Conservation (phyloP, 257 asterid species). For the Penstemon newberryi region DNA sequence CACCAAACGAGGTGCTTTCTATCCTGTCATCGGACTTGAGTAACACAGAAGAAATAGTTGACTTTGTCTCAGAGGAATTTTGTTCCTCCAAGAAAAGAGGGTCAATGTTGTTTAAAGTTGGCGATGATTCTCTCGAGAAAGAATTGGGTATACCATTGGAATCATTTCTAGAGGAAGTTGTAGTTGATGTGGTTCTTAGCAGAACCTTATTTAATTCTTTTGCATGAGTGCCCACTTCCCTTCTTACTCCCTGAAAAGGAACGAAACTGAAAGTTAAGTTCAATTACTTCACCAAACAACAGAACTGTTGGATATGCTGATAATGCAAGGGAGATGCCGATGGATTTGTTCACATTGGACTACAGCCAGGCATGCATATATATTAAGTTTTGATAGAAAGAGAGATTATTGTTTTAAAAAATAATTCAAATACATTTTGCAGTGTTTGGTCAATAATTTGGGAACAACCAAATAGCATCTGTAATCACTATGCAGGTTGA, state of each 20-base stretch:
- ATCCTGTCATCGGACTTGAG: slow-evolving; percentile 42
- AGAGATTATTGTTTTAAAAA: background rate
- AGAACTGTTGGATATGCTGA: background rate
- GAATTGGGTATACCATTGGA: slow-evolving; percentile 34
- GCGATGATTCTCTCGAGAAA: slow-evolving; percentile 36
- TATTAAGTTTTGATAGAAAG: background rate
- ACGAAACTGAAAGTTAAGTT: slow-evolving; percentile 24
- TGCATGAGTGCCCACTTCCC: slow-evolving; percentile 93
- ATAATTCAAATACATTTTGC: background rate
- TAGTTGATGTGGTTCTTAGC: slow-evolving; percentile 31
- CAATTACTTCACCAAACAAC: slow-evolving; percentile 9
- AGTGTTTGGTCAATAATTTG: background rate
- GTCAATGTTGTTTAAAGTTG: slow-evolving; percentile 33
- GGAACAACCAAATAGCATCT: background rate
- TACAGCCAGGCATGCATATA: background rate
- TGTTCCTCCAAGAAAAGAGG: slow-evolving; percentile 34
- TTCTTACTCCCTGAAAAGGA: slow-evolving; percentile 76
- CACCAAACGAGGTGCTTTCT: slow-evolving; percentile 19
- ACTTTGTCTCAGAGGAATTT: slow-evolving; percentile 30
- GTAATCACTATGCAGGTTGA: background rate
- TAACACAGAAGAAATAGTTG: slow-evolving; percentile 37
- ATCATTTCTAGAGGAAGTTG: slow-evolving; percentile 38
- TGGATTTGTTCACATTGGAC: slow-evolving; percentile 3
- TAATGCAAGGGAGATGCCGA: background rate
- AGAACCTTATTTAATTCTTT: slow-evolving; percentile 60